Percentiles rank a stretch among this genome's conserved stretches.
phyloP scores from a whole-genome alignment of 352 stramenopile genomes.

The Phytophthora foliorum region DNA sequence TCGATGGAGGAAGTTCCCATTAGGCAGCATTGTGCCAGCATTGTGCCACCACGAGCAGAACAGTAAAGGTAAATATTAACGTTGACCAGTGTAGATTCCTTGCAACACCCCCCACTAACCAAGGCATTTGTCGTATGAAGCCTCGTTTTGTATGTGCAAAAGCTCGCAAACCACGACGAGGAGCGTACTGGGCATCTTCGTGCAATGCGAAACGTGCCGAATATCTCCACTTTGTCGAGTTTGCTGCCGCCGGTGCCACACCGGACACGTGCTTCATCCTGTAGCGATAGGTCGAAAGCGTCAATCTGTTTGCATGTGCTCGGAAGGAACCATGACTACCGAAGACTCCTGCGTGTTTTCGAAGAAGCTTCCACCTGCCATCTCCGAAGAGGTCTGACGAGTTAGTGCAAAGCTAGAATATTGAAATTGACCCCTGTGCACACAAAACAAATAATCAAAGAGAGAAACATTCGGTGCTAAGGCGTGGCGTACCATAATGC shows the following conservation, averaged over 20 bases:
- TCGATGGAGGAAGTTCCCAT: constrained; percentile 72
- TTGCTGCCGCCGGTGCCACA: constrained; percentile 67
- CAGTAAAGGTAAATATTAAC: constrained; percentile 19
- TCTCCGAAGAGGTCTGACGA: constrained; percentile 22
- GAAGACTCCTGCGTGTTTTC: constrained; percentile 19
- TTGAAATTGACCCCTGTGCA: constrained; percentile 27
- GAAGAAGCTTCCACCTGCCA: constrained; percentile 7
- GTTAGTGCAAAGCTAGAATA: constrained; percentile 16
- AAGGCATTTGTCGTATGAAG: constrained; percentile 17
- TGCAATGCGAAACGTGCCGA: constrained; percentile 59
- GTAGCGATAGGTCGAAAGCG: constrained; percentile 20
- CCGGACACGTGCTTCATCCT: constrained; percentile 39
- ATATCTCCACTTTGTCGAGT: constrained; percentile 56
- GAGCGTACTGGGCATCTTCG: constrained; percentile 49
- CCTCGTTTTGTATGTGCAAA: constrained; percentile 43
- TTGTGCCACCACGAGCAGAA: constrained; percentile 27
- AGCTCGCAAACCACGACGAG: constrained; percentile 41
- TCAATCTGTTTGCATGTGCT: constrained; percentile 20
- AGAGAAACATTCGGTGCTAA: background rate
- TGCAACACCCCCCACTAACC: background rate
- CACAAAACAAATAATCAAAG: background rate
- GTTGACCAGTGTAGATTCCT: background rate
- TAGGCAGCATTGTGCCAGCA: constrained; percentile 37
- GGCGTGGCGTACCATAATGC: constrained; percentile 34
- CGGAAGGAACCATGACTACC: background rate